Conservation (phyloP, 1,139 yeast genomes). For the Candida tropicalis region DNA sequence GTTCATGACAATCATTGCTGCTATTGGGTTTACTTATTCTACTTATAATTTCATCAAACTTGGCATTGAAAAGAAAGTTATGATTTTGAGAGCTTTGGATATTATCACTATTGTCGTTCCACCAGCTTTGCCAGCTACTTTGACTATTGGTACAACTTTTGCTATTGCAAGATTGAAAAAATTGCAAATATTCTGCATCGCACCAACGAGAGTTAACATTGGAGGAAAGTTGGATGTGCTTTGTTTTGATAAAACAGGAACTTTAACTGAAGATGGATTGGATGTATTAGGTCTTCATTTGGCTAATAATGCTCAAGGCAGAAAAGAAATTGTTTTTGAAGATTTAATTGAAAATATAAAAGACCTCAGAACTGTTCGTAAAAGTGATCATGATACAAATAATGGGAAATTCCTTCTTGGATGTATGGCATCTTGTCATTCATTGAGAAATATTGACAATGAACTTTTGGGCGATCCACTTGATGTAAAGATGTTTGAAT, state of each 20-base stretch:
- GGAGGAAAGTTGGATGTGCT: slow-evolving; percentile 91
- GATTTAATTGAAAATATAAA: slow-evolving; percentile 38
- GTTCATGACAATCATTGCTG: slow-evolving; percentile 86
- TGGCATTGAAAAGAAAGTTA: slow-evolving; percentile 67
- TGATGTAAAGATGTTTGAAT: slow-evolving; percentile 90
- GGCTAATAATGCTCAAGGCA: slow-evolving; percentile 51
- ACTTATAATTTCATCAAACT: slow-evolving; percentile 79
- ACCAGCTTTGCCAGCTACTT: slow-evolving; percentile 96
- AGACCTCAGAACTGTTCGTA: slow-evolving; percentile 7
- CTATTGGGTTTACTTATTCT: slow-evolving; percentile 79
- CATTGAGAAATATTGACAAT: slow-evolving; percentile 74
- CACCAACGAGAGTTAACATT: slow-evolving; percentile 91
- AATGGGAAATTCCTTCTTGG: slow-evolving; percentile 42
- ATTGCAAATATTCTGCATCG: slow-evolving; percentile 74
- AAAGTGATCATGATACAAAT: slow-evolving; percentile 26
- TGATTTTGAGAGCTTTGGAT: slow-evolving; percentile 87
- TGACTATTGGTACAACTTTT: slow-evolving; percentile 94
- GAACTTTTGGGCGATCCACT: slow-evolving; percentile 91
- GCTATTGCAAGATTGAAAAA: slow-evolving; percentile 76
- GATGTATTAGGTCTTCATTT: slow-evolving; percentile 89
- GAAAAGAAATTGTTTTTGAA: slow-evolving; percentile 56
- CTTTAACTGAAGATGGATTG: slow-evolving; percentile 93
- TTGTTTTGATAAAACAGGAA: slow-evolving; percentile 97
- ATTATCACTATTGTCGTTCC: slow-evolving; percentile 96
- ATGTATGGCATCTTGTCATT: slow-evolving; percentile 85